phyloP scores from a whole-genome alignment of 345 rosid species.

The Mallotus nudiflorus region DNA sequence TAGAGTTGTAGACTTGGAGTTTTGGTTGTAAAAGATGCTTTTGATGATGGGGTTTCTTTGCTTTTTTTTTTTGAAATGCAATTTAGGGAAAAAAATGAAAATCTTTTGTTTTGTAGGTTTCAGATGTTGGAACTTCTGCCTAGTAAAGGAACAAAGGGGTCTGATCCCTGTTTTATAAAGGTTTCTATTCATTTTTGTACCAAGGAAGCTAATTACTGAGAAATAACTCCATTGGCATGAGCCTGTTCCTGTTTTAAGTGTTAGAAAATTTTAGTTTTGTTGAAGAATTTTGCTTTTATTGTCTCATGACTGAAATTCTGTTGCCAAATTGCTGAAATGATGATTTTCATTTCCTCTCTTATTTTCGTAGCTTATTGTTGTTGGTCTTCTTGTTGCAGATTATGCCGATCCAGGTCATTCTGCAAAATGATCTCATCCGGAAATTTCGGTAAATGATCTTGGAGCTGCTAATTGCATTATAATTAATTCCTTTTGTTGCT shows the following conservation, averaged over 20 bases:
- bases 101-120: not conserved
- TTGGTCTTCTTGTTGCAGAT: conserved; percentile 24
- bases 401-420: not conserved
- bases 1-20: conserved; percentile 17
- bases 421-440: not conserved
- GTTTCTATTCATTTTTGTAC: not conserved
- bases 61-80: no score
- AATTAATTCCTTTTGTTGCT: not conserved
- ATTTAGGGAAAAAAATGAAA: not conserved
- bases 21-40: conserved; percentile 8
- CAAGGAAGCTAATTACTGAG: not conserved
- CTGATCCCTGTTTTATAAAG: not conserved
- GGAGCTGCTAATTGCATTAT: conserved; percentile 12
- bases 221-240: not conserved
- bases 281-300: not conserved
- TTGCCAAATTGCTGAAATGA: not conserved
- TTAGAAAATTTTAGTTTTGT: not conserved
- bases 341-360: not conserved
- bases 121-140: not conserved
- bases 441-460: not conserved
- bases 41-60: not conserved
- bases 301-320: not conserved
- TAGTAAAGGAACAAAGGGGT: not conserved
- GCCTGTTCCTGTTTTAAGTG: not conserved
- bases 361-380: not conserved